Evolutionary conservation across 2,329 filamentous ascomycete genomes (phyloP).

Genomic region (Erysiphe pulchra): DNA sequence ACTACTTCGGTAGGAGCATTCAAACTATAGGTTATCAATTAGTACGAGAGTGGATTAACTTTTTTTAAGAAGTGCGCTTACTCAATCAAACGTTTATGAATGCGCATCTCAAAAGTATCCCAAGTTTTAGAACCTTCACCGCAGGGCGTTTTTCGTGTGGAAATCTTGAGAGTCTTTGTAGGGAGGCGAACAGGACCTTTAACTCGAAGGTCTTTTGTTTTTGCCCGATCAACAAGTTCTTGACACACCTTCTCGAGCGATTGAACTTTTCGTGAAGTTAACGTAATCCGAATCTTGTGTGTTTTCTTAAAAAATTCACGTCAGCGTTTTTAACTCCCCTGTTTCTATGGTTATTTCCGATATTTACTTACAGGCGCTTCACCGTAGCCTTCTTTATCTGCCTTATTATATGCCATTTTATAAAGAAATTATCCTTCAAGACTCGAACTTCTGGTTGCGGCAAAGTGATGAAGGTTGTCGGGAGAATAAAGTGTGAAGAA

Average conservation of each 20-base stretch:
- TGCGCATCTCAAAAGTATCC: slow-evolving; percentile 97
- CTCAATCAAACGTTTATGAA: slow-evolving; percentile 97
- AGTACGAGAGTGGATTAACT: background rate
- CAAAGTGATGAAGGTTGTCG: slow-evolving; percentile 38
- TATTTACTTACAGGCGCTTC: slow-evolving; percentile 47
- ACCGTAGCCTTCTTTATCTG: slow-evolving; percentile 65
- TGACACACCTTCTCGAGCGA: slow-evolving; percentile 94
- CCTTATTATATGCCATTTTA: slow-evolving; percentile 84
- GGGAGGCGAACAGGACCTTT: slow-evolving; percentile 96
- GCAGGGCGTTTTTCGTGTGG: slow-evolving; percentile 84
- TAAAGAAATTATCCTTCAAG: slow-evolving; percentile 32
- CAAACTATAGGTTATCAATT: slow-evolving; percentile 24
- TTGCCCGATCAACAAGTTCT: slow-evolving; percentile 95
- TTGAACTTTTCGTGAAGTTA: slow-evolving; percentile 82
- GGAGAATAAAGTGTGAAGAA: background rate
- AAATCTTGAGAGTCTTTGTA: slow-evolving; percentile 70
- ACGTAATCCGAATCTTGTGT: slow-evolving; percentile 96
- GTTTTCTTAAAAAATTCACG: slow-evolving; percentile 33
- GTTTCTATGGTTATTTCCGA: background rate
- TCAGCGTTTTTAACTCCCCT: background rate
- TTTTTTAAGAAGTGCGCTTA: slow-evolving; percentile 16
- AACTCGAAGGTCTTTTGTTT: slow-evolving; percentile 93
- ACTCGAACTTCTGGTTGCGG: slow-evolving; percentile 56
- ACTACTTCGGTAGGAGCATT: slow-evolving; percentile 94
- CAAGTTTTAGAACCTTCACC: slow-evolving; percentile 99